Base-by-base conservation (phyloP, 2,329 filamentous ascomycete genomes). In the Curvularia hawaiiensis region DNA sequence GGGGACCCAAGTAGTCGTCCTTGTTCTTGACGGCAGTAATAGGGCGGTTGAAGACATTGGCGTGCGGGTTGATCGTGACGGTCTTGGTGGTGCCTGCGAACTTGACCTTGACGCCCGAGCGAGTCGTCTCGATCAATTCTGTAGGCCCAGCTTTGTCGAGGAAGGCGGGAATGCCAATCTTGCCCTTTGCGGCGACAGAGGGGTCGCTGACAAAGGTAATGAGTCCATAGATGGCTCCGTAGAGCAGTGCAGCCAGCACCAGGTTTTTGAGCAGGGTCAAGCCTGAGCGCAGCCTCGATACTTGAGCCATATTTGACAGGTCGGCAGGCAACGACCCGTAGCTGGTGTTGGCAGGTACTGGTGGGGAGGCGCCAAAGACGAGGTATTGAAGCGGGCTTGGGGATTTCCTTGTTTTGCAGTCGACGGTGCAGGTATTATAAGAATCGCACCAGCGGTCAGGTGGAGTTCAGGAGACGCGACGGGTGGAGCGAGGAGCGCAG, bases 1-100 rank as follows among this genome's bases (percentile, higher is more conserved):
- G 76, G 33, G 76, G 73, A 3, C 82, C 83, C 56, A 83, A 67
- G 63, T 79, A 85, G 64, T 82, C 81, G 67, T 85, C 83, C 63
- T 80, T 81, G 49, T 78, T 73, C 40, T 77, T 72, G 50, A 84
- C 82, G 26, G 81, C 77, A 60, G 79, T 82, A 57, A 79, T 74
- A 9, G 82, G 82, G 46, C 82, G 75, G 63, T 84, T 82, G 71
- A 83, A 83, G 72, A 82, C 81, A 72, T 84, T 83, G 61, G 80
- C 82, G 67, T 82, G 73, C 11, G 79, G 77, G 60, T 83, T 82
- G 68, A 83, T 81, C 53, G 79, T 81, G 59, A 79, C 72, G 26
- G 74, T 72, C 62, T 74, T 76, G 59, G 74, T 63, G 58, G 77
- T 71, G 57, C 77, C 75, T 40, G 76, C 70, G 57, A 80, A 75